These are phyloP conservation scores for Beauveria pseudobassiana DNA, from an alignment of 2,329 filamentous ascomycete species.

Conservation along the genomic window DNA sequence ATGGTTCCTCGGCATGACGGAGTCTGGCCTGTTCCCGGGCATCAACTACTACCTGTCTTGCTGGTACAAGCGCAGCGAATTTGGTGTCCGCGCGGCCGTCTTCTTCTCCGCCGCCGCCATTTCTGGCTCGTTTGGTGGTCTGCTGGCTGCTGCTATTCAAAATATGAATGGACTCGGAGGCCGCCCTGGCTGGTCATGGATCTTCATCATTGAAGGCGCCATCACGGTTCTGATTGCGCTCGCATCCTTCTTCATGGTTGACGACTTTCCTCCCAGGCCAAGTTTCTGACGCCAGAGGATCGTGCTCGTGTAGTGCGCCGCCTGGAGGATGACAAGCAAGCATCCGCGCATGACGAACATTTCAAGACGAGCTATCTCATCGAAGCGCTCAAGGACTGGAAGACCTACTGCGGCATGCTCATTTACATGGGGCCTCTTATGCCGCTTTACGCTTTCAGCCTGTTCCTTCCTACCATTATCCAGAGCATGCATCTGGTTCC, in stretches of 20 bases:
- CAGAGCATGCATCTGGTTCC: conserved; percentile 37
- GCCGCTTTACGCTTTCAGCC: conserved; percentile 65
- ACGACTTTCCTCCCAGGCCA: conserved; percentile 72
- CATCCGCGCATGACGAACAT: conserved; percentile 65
- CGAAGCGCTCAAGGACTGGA: conserved; percentile 71
- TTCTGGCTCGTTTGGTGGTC: conserved; percentile 69
- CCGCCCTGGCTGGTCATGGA: conserved; percentile 54
- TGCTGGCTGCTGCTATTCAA: conserved; percentile 64
- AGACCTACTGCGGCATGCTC: conserved; percentile 67
- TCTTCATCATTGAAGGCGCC: conserved; percentile 63
- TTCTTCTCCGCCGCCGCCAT: conserved; percentile 81
- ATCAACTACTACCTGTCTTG: conserved; percentile 76
- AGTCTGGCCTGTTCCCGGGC: conserved; percentile 69
- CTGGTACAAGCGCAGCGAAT: conserved; percentile 76
- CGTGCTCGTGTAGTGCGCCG: conserved; percentile 65
- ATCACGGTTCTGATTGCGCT: conserved; percentile 62
- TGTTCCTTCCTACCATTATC: conserved; percentile 78
- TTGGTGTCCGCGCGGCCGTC: conserved; percentile 71
- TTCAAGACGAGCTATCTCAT: conserved; percentile 69
- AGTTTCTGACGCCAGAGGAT: conserved; percentile 63
- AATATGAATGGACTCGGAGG: conserved; percentile 59
- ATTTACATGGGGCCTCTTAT: conserved; percentile 74
- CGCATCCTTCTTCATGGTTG: conserved; percentile 67
- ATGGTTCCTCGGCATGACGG: conserved; percentile 65
- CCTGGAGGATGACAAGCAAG: conserved; percentile 63